Conservation (phyloP, 306 rosid genomes). For the Prunus campanulata region DNA sequence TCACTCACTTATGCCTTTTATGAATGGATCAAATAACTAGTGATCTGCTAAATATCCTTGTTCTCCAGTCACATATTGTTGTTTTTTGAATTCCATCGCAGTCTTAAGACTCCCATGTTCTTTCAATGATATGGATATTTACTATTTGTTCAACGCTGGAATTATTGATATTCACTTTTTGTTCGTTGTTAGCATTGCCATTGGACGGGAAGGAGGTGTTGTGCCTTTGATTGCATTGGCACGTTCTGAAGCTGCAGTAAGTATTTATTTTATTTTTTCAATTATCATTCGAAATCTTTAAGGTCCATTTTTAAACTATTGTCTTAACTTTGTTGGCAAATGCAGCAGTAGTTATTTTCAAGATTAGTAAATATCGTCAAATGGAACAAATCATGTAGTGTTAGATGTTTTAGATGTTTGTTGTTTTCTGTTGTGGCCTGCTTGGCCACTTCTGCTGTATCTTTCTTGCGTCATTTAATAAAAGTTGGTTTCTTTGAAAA, state of each 20-base stretch:
- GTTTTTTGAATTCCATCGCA: background rate
- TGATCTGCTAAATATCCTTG: constrained; percentile 1
- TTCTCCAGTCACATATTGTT: background rate
- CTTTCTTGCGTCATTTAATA: no score
- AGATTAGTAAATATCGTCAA: background rate
- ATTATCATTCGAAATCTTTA: background rate
- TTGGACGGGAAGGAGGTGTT: constrained; percentile 99
- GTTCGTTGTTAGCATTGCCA: constrained; percentile 72
- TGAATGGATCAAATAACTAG: background rate
- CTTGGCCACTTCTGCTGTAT: no score
- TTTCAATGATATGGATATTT: background rate
- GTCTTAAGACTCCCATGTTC: background rate
- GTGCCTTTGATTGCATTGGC: constrained; percentile 97
- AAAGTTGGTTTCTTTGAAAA: no score
- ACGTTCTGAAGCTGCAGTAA: constrained; percentile 85
- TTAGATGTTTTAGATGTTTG: no score
- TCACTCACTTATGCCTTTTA: background rate
- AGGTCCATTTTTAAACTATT: background rate
- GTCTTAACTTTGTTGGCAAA: background rate
- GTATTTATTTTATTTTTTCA: constrained; percentile 30
- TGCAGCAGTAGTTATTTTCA: background rate
- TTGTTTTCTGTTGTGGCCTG: no score
- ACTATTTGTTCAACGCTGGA: constrained; percentile 1
- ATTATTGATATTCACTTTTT: constrained; percentile 12
- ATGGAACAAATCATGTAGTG: background rate